Evolutionary conservation across 2,329 filamentous ascomycete genomes (phyloP).

Genomic region (Cercospora citrullina): DNA sequence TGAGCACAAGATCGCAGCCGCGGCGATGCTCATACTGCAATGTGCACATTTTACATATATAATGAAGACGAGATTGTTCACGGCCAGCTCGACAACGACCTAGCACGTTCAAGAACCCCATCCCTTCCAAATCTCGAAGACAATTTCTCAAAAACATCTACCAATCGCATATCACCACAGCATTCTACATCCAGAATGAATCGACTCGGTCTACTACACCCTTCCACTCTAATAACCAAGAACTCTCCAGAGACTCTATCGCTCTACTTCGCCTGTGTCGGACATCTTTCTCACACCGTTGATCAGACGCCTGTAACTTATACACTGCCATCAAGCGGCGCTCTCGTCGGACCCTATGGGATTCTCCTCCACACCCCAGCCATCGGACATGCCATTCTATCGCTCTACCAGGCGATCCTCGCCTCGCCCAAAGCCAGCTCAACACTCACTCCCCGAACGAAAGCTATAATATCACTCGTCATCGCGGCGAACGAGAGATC

Average conservation of each 20-base stretch:
- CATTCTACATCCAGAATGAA: slow-evolving; percentile 8
- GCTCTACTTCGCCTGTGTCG: slow-evolving; percentile 19
- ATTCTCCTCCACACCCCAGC: slow-evolving; percentile 19
- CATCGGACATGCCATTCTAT: slow-evolving; percentile 16
- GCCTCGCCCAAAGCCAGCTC: slow-evolving; percentile 8
- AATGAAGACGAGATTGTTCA: neutral
- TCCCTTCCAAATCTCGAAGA: too few species aligned
- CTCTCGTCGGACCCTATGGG: slow-evolving; percentile 19
- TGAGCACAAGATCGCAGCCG: neutral
- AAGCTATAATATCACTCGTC: slow-evolving; percentile 19
- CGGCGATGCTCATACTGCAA: neutral
- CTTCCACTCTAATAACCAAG: slow-evolving; percentile 21
- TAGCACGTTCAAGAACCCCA: neutral
- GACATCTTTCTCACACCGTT: neutral
- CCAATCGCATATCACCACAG: neutral
- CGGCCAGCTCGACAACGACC: neutral
- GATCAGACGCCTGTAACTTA: slow-evolving; percentile 17
- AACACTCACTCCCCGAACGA: slow-evolving; percentile 1
- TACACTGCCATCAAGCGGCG: slow-evolving; percentile 15
- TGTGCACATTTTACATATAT: neutral
- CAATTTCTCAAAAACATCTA: neutral
- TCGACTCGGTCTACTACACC: slow-evolving; percentile 23
- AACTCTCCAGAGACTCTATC: slow-evolving; percentile 20
- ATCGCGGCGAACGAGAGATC: slow-evolving; percentile 14
- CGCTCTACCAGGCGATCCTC: slow-evolving; percentile 10